Base-by-base conservation (phyloP, 805 yeast genomes). In the Zygosaccharomyces bailii region DNA sequence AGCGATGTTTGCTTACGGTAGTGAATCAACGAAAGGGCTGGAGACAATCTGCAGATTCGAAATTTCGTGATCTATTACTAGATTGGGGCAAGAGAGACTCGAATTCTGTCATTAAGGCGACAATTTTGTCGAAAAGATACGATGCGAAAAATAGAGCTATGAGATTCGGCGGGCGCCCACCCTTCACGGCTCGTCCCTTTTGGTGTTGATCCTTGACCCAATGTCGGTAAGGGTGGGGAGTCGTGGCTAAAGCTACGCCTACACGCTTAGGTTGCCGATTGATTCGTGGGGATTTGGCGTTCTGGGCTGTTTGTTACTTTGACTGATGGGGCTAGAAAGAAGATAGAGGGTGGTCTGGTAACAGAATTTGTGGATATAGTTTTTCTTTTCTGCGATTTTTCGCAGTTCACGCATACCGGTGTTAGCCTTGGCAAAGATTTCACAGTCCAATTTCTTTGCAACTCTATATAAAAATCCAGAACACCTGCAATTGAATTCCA, bases 251-350 rank as follows among this genome's bases (percentile, higher is more conserved):
- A 27, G 31, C 31, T 27, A 27, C 31, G 31, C 31, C 23, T 29
- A 25, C 40, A 37, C 33, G 40, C 30, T 14, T 13, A 6, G 20
- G n/a, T 6, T 23, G n/a, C 17, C 33, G 40, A 37, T 37, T 25
- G 40, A 16, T 37, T 25, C 40, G 40, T 37, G 40, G 40, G 20
- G 40, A 25, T 17, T 37, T 37, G 40, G 40, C 40, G 40, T 37
- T 37, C 40, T 37, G 32, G 40, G 32, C 40, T 25, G 40, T 37
- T 37, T 37, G 40, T 25, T 37, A 37, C 18, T 13, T 37, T 18
- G n/a, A 24, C 33, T 25, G 14, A 37, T 37, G 40, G 30, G 40
- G 40, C 40, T 25, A 37, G 14, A 27, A 27, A 27, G 31, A 35
- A 25, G 21, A 17, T 29, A 25, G 16, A 37, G 30, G 40, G 32